Conservation (phyloP, 2,329 filamentous ascomycete species). For the Xylaria digitata region DNA sequence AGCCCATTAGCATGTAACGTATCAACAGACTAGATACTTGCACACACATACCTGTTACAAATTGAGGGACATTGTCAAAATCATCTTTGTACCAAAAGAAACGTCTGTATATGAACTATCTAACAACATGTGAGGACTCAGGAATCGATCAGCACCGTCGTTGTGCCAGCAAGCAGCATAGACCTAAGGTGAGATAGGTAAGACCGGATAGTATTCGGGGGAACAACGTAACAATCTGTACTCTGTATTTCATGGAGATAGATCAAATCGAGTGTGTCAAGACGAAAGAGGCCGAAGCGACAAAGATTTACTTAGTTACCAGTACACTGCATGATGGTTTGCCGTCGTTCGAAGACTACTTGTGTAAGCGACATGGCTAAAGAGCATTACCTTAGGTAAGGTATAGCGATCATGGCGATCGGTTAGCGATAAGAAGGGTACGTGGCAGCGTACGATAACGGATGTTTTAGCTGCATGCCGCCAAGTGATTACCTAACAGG, state of each 20-base stretch:
- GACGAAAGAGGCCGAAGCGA: background rate
- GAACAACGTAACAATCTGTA: background rate
- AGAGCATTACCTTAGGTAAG: too few species aligned
- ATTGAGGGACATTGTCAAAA: too few species aligned
- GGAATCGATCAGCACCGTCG: background rate
- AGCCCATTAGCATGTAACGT: background rate
- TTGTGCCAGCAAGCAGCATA: slow-evolving; percentile 3
- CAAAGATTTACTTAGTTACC: too few species aligned
- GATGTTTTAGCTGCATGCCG: slow-evolving; percentile 14
- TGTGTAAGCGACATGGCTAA: slow-evolving; percentile 1
- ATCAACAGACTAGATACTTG: background rate
- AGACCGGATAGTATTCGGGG: too few species aligned
- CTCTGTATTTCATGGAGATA: too few species aligned
- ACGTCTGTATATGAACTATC: background rate
- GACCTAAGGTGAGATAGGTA: too few species aligned
- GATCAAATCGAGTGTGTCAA: background rate
- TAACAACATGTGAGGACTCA: background rate
- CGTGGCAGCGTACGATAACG: slow-evolving; percentile 18
- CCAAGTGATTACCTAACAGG: slow-evolving; percentile 20
- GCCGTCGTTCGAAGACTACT: too few species aligned
- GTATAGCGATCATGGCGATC: too few species aligned
- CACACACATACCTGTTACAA: too few species aligned
- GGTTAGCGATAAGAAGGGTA: background rate
- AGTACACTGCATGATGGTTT: too few species aligned
- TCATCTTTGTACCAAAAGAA: too few species aligned